These are phyloP conservation scores for Seminavis robusta DNA, from an alignment of 108 stramenopile genomes.

Conservation along the genomic window DNA sequence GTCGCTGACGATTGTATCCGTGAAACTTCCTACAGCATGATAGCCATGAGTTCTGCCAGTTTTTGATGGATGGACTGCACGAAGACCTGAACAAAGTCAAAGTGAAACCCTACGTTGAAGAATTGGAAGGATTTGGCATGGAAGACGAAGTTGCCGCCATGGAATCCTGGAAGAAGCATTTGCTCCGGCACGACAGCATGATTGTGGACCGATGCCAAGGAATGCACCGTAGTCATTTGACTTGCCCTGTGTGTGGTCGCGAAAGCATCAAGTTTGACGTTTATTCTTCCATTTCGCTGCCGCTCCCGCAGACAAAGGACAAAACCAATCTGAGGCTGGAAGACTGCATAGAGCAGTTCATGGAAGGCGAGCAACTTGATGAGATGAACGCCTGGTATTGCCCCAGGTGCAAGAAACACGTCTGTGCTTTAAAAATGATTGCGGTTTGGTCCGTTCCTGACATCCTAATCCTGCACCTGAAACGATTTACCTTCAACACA, in stretches of 20 bases:
- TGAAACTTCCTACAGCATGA: no score
- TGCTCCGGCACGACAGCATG: conserved; percentile 82
- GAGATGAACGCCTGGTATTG: conserved; percentile 86
- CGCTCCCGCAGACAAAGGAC: conserved; percentile 54
- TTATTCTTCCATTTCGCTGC: conserved; percentile 78
- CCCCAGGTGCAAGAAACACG: conserved; percentile 71
- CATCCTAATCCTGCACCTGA: conserved; percentile 73
- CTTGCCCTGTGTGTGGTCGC: conserved; percentile 79
- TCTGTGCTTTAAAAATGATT: conserved; percentile 80
- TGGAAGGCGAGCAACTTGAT: conserved; percentile 79
- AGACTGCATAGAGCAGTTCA: conserved; percentile 78
- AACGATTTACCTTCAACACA: conserved; percentile 76
- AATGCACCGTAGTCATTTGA: conserved; percentile 84
- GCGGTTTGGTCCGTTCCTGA: conserved; percentile 82
- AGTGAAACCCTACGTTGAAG: conserved; percentile 86
- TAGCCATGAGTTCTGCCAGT: conserved; percentile 86
- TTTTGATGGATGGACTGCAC: conserved; percentile 89
- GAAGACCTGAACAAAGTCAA: conserved; percentile 80
- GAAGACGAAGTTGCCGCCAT: conserved; percentile 75
- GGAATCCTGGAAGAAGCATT: conserved; percentile 82
- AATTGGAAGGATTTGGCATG: conserved; percentile 87
- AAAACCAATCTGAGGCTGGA: conserved; percentile 44
- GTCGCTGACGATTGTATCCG: no score
- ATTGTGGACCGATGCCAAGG: conserved; percentile 87
- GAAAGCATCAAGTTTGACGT: conserved; percentile 91